Conservation (phyloP, 169 alveolate species). For the Plasmodium cynomolgi region DNA sequence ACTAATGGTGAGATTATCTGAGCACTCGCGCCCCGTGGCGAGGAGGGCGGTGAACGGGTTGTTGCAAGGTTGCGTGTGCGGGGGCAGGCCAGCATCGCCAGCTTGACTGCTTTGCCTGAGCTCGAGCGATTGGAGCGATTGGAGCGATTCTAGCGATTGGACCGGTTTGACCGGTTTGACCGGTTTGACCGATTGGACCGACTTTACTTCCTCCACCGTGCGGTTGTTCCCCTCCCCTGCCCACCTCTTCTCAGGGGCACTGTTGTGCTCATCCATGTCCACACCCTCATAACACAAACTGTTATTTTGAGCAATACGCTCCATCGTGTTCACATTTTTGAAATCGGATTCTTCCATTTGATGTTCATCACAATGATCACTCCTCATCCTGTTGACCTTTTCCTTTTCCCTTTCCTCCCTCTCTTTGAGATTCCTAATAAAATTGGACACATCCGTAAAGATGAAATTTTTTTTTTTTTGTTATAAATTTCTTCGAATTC, state of each 20-base stretch:
- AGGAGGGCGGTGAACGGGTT: background rate
- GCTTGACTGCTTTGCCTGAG: background rate
- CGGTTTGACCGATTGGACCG: too few relatives aligned
- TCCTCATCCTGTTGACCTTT: background rate
- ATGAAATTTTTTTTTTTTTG: constrained; percentile 17
- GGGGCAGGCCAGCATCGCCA: too few relatives aligned
- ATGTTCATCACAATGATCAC: background rate
- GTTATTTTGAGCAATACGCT: background rate
- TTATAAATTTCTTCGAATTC: constrained; percentile 31
- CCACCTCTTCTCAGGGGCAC: background rate
- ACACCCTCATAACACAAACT: background rate
- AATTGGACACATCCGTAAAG: constrained; percentile 60
- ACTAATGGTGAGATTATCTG: constrained; percentile 10
- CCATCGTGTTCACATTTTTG: background rate
- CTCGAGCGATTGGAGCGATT: background rate
- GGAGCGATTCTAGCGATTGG: too few relatives aligned
- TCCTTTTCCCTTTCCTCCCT: background rate
- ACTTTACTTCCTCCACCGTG: too few relatives aligned
- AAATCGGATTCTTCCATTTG: background rate
- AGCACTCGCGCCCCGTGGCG: background rate
- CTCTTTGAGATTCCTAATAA: constrained; percentile 22
- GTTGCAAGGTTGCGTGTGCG: background rate
- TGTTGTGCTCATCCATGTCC: background rate
- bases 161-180: too few relatives aligned
- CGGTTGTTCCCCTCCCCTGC: background rate